Evolutionary conservation across 306 rosid species (phyloP), one percentile per base, ranked within the genome.

Genomic region (Dalbergia cultrata): DNA sequence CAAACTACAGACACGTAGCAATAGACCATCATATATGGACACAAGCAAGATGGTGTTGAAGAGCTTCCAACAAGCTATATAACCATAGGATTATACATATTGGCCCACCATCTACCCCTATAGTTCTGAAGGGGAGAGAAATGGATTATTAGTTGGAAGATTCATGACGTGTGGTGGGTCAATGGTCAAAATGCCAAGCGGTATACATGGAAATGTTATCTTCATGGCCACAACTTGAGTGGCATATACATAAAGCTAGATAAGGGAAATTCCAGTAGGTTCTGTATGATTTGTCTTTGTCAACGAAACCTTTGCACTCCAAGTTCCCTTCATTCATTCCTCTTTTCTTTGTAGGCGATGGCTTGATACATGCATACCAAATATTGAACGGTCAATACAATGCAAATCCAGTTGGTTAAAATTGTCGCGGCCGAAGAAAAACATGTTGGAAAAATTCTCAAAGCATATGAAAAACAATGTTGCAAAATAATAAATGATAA

Each of bases 21-120:
- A 83, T n/a, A 9, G 54, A 21, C 39, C 84, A 75, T 41, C 70
- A 47, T 67, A 44, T 72, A 57, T 67, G 75, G 85, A 85, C 81
- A 79, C 52, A 31, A 41, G 66, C 75, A 82, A 86, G 61, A 79
- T 70, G 84, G 41, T 77, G 16, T 39, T 49, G 39, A 74, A 67
- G 82, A 74, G 65, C 78, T 77, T 81, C 81, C 88, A 81, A 77
- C 7, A 45, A 39, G 37, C 52, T 11, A 8, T 45, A 35, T 18
- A 13, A 53, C 77, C 75, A 77, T 6, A 44, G 65, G 66, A 67
- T 21, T 54, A 17, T 37, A 17, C 5, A 37, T 54, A 54, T n/a
- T 60, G 78, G 60, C 71, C 83, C 81, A 41, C 80, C 18, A 50
- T 14, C 13, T n/a, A 53, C 13, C 7, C 57, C 60, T n/a, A 37